Evolutionary conservation across 2,329 filamentous ascomycete species (phyloP).

Genomic region (Camillea tinctor): DNA sequence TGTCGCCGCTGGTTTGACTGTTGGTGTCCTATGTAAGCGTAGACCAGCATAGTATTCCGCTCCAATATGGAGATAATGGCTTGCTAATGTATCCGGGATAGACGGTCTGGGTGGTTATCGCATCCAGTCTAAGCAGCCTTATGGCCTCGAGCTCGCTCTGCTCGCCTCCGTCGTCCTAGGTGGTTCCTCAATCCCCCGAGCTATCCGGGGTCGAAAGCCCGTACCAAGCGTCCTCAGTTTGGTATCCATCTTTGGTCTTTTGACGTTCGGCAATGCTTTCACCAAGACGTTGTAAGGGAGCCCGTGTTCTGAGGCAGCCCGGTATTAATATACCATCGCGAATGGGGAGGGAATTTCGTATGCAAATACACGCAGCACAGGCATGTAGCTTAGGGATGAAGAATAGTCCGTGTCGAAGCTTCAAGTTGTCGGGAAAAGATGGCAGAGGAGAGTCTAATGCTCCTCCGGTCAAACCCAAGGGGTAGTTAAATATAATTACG

Average conservation of each 20-base stretch:
- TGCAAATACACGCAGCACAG: not conserved
- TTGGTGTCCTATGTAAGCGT: conserved; percentile 63
- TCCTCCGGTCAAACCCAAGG: not conserved
- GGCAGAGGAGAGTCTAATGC: not conserved
- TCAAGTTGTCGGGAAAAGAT: not conserved
- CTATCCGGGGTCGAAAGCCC: conserved; percentile 79
- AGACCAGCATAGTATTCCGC: not conserved
- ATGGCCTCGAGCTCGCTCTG: conserved; percentile 85
- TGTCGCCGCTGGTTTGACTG: conserved; percentile 77
- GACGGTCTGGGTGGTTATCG: conserved; percentile 80
- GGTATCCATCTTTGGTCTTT: conserved; percentile 74
- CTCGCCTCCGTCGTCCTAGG: conserved; percentile 83
- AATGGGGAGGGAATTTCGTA: not conserved
- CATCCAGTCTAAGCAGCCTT: conserved; percentile 70
- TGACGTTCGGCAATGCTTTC: conserved; percentile 74
- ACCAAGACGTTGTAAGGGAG: conserved; percentile 39
- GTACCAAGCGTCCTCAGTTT: conserved; percentile 78
- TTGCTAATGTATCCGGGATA: conserved; percentile 27
- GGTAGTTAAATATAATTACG: not conserved
- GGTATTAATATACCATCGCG: not conserved
- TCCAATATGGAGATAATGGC: not conserved
- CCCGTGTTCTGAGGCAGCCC: not conserved
- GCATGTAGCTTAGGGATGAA: not conserved
- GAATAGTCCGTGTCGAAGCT: no score
- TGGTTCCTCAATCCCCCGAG: conserved; percentile 81